These are phyloP conservation scores for Didymella lethalis DNA, from an alignment of 2,329 filamentous ascomycete genomes.

Conservation along the genomic window DNA sequence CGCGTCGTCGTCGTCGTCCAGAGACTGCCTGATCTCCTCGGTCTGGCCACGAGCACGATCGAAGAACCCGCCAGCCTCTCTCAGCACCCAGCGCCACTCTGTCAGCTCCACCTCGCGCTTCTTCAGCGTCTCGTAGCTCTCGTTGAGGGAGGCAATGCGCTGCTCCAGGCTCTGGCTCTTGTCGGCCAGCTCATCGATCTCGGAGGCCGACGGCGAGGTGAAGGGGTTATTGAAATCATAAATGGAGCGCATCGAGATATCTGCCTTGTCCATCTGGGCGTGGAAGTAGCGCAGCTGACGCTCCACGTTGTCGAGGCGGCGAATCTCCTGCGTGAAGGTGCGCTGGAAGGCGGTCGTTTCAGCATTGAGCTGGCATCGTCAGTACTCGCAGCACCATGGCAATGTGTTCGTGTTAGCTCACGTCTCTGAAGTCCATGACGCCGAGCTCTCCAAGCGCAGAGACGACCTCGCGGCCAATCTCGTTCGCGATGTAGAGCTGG, in stretches of 20 bases:
- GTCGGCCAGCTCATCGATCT: conserved; percentile 95
- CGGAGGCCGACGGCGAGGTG: conserved; percentile 85
- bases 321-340: conserved; percentile 97
- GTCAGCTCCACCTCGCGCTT: conserved; percentile 96
- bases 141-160: conserved; percentile 88
- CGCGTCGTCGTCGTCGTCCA: conserved; percentile 83
- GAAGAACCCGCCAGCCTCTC: conserved; percentile 96
- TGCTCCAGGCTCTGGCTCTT: conserved; percentile 92
- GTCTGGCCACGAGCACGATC: conserved; percentile 95
- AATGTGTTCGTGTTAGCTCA: conserved; percentile 59
- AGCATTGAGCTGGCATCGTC: conserved; percentile 77
- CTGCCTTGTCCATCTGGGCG: conserved; percentile 91
- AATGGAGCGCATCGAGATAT: conserved; percentile 84
- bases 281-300: conserved; percentile 97
- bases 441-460: conserved; percentile 96
- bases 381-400: conserved; percentile 23
- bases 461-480: conserved; percentile 97
- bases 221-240: conserved; percentile 90
- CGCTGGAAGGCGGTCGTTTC: conserved; percentile 94
- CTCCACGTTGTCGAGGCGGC: conserved; percentile 96
- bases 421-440: conserved; percentile 96
- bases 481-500: conserved; percentile 98
- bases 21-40: conserved; percentile 92
- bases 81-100: conserved; percentile 97
- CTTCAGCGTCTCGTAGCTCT: conserved; percentile 98